These are phyloP conservation scores for Pseudogymnoascus sp. DNA, from an alignment of 2,329 filamentous ascomycete species.

Conservation along the genomic window DNA sequence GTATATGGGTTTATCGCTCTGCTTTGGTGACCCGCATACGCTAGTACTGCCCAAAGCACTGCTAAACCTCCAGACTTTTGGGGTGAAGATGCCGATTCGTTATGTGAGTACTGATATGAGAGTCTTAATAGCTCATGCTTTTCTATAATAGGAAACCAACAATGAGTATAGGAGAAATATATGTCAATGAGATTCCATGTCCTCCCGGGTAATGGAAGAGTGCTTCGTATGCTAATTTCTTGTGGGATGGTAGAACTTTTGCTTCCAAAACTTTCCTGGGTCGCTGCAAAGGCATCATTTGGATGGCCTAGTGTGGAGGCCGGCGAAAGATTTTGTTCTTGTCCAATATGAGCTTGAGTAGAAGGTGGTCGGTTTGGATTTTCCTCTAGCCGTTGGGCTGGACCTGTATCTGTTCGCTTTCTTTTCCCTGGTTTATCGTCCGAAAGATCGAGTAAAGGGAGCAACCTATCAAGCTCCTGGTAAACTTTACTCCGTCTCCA, in stretches of 20 bases:
- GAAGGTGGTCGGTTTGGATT: background rate
- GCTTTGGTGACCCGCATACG: constrained; percentile 50
- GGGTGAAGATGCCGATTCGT: constrained; percentile 10
- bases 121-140: constrained; percentile 40
- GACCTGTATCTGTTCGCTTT: constrained; percentile 18
- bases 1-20: constrained; percentile 21
- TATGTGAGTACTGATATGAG: constrained; percentile 27
- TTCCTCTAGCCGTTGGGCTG: background rate
- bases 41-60: constrained; percentile 53
- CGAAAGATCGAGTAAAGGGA: constrained; percentile 23
- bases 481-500: constrained; percentile 28
- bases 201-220: constrained; percentile 21
- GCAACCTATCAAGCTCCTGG: constrained; percentile 25
- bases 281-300: background rate
- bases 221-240: background rate
- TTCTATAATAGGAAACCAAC: constrained; percentile 68
- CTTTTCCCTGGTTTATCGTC: constrained; percentile 20
- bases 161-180: constrained; percentile 69
- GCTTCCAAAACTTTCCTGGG: background rate
- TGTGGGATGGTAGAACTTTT: background rate
- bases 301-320: background rate
- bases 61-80: constrained; percentile 38
- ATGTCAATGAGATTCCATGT: constrained; percentile 52
- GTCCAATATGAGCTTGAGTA: background rate
- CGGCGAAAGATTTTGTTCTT: background rate